A percentile compares a stretch with the other conserved stretches of the same genome.
phyloP scores from a whole-genome alignment of 164 flowering plant genomes.

The Hamamelis virginiana region DNA sequence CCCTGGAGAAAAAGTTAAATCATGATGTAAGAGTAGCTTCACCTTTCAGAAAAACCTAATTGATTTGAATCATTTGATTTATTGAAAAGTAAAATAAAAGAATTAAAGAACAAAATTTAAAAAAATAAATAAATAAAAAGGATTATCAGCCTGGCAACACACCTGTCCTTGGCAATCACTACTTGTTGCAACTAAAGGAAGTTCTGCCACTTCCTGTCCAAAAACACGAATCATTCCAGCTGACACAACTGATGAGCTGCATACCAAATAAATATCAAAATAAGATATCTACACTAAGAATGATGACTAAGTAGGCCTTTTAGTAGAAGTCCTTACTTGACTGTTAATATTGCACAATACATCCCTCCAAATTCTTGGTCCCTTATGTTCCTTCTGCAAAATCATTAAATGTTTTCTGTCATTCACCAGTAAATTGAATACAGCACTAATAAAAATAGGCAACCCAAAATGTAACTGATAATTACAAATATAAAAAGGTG shows the following conservation, averaged over 20 bases:
- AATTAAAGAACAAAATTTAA: neutral
- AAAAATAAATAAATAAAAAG: too few species aligned
- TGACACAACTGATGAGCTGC: constrained; percentile 53
- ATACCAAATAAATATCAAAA: neutral
- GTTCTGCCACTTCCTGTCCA: constrained; percentile 57
- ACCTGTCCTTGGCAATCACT: constrained; percentile 50
- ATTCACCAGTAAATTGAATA: neutral
- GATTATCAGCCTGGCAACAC: too few species aligned
- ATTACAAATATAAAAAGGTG: neutral
- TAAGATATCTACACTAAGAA: neutral
- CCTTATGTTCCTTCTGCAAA: constrained; percentile 46
- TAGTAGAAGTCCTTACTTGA: constrained; percentile 51
- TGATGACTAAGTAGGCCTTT: neutral
- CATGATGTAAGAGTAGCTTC: neutral
- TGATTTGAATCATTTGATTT: neutral
- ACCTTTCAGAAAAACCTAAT: neutral
- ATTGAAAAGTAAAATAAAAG: neutral
- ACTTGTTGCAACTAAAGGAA: constrained; percentile 72
- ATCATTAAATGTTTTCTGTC: neutral
- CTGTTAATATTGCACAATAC: constrained; percentile 73
- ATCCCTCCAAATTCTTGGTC: constrained; percentile 79
- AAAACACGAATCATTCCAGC: constrained; percentile 55
- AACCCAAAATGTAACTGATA: neutral
- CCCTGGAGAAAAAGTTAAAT: constrained; percentile 40
- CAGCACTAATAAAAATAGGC: neutral